Evolutionary conservation across 2,329 filamentous ascomycete genomes (phyloP), one percentile per base, ranked within the genome.

Genomic region (Apiospora pterosperma): DNA sequence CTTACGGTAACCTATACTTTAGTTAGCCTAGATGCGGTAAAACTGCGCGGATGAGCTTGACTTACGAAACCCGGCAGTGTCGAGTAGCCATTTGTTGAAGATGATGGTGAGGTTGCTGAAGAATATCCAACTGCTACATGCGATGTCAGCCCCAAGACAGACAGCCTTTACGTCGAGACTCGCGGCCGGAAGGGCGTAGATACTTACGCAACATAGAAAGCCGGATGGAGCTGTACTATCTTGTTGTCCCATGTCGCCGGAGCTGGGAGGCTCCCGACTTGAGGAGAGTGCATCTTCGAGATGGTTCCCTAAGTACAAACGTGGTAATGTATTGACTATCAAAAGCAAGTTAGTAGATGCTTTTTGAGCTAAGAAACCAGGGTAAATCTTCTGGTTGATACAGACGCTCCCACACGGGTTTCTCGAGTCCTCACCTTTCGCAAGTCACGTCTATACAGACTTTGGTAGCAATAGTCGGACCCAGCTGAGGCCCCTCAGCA

Each of bases 11-110:
- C 58, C 58, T 36, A 60, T 21, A 12, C 19, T 60, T 38, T 39
- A 10, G 36, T 60, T 25, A 39, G 34, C 31, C 5, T 19, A 1
- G 1, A 28, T 38, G n/a, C 5, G 38, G 8, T 19, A 19, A n/a
- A 7, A 60, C 10, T 39, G 21, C n/a, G 21, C 2, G 19, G 8
- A 60, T 8, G 36, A 19, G 4, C 2, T 3, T 6, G n/a, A 60
- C 62, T 64, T 64, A 92, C 90, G 84, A 78, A 94, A 94, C 65
- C 89, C 85, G 72, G 85, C 85, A 65, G 86, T 89, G 74, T 92
- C 88, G 67, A 96, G 84, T 58, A 96, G 88, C 86, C 90, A 94
- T 81, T 96, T 96, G 84, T 97, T 96, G 85, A 96, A 96, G 68
- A 97, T 81, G 75, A 96, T 96, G 67, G 94, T 93, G 72, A 87